Percentiles rank a stretch among this genome's conserved stretches.
These are phyloP conservation scores for Eutreptiella sp. DNA, from an alignment of 208 protist species.

Conservation along the genomic window DNA sequence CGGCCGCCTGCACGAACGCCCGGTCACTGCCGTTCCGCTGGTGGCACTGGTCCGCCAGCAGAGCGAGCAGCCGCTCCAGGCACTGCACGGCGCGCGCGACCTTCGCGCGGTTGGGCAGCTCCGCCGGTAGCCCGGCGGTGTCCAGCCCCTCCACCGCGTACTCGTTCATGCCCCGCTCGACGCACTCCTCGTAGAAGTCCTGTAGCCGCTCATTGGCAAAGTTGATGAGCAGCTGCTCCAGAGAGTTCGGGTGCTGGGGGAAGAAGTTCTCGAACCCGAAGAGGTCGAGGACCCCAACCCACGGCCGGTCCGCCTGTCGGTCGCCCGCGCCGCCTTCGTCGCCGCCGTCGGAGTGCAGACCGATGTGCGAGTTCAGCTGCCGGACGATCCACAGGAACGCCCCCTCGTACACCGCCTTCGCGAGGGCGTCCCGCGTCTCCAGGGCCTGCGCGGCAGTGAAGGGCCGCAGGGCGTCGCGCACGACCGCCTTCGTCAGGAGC, in stretches of 20 bases:
- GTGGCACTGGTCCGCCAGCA: too few species aligned
- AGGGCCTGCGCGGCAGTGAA: constrained; percentile 44
- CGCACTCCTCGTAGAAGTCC: constrained; percentile 69
- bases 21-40: too few species aligned
- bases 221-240: constrained; percentile 92
- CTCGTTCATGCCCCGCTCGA: constrained; percentile 48
- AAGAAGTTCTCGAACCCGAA: constrained; percentile 52
- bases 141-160: constrained; percentile 72
- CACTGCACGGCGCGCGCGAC: too few species aligned
- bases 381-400: constrained; percentile 64
- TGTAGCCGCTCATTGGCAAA: constrained; percentile 88
- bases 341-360: neutral
- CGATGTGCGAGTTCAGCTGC: constrained; percentile 57
- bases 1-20: too few species aligned
- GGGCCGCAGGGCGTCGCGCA: too few species aligned
- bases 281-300: constrained; percentile 44
- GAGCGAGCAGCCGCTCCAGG: too few species aligned
- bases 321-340: neutral
- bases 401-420: constrained; percentile 56
- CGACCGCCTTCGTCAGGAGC: constrained; percentile 43
- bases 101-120: too few species aligned
- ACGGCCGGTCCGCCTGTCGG: neutral
- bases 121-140: constrained; percentile 49
- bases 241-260: constrained; percentile 42
- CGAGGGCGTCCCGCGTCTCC: constrained; percentile 53